phyloP scores from a whole-genome alignment of 2,329 filamentous ascomycete species.

The Triangularia setosa region DNA sequence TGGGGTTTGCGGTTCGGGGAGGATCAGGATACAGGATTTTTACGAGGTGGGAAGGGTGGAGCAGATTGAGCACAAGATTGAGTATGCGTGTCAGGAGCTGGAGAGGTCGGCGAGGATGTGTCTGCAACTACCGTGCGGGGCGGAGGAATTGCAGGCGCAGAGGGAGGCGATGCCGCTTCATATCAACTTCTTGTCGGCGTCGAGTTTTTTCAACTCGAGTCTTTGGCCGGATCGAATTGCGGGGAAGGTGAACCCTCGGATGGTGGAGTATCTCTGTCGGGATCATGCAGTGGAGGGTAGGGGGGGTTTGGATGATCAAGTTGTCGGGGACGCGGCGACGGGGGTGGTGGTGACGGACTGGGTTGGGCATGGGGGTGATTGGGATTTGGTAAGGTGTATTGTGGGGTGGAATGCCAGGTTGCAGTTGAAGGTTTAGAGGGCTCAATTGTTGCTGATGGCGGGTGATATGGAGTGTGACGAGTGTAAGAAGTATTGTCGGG shows the following conservation, averaged over 20 bases:
- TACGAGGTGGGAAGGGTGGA: conserved; percentile 77
- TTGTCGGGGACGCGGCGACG: conserved; percentile 68
- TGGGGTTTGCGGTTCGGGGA: conserved; percentile 63
- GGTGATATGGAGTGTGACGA: not conserved
- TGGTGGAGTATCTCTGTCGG: conserved; percentile 59
- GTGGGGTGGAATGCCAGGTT: conserved; percentile 83
- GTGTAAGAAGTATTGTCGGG: conserved; percentile 1
- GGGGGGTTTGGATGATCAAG: conserved; percentile 44
- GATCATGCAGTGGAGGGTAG: conserved; percentile 51
- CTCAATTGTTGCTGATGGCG: conserved; percentile 5
- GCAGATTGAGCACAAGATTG: conserved; percentile 78
- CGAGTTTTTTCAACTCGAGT: conserved; percentile 87
- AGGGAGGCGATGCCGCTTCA: conserved; percentile 59
- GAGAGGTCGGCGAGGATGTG: conserved; percentile 60
- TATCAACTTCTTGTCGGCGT: conserved; percentile 85
- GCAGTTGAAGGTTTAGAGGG: conserved; percentile 42
- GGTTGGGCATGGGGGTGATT: conserved; percentile 83
- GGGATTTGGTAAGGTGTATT: conserved; percentile 83
- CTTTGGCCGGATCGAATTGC: conserved; percentile 96
- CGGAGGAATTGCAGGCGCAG: not conserved
- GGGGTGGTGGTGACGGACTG: conserved; percentile 91
- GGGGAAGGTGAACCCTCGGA: conserved; percentile 76
- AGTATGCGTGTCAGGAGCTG: conserved; percentile 69
- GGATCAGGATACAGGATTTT: conserved; percentile 87
- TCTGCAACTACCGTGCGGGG: conserved; percentile 40